A percentile compares a stretch with the other conserved stretches of the same genome.
These are phyloP conservation scores for Termitomyces sp. DNA, from an alignment of 768 basidiomycete genomes.

Conservation along the genomic window DNA sequence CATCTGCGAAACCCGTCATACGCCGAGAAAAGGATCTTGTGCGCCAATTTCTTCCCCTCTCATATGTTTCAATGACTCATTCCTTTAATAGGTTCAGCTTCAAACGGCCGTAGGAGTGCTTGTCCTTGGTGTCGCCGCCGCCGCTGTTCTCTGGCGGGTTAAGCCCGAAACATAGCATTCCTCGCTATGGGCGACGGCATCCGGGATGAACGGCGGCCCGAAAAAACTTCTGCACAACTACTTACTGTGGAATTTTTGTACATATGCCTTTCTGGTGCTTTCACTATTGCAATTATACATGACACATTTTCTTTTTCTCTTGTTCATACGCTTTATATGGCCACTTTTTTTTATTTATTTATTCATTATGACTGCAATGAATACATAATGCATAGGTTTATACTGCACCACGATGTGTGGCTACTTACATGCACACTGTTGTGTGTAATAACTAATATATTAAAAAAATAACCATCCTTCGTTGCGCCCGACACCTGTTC, in stretches of 20 bases:
- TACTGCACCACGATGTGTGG: too few species aligned
- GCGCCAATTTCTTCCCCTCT: constrained; percentile 11
- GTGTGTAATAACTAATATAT: too few species aligned
- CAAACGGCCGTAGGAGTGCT: constrained; percentile 63
- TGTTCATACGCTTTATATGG: constrained; percentile 4
- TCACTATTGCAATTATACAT: neutral
- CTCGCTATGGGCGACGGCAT: neutral
- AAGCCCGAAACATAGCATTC: constrained; percentile 34
- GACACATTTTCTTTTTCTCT: constrained; percentile 1
- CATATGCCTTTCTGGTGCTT: neutral
- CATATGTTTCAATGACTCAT: neutral
- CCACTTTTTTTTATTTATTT: constrained; percentile 3
- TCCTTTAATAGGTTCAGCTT: constrained; percentile 31
- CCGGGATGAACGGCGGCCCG: neutral
- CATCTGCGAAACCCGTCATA: constrained; percentile 1
- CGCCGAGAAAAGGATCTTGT: constrained; percentile 13
- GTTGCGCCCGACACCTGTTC: too few species aligned
- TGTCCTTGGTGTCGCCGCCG: constrained; percentile 64
- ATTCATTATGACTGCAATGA: constrained; percentile 10
- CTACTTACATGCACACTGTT: too few species aligned
- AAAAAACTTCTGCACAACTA: constrained; percentile 6
- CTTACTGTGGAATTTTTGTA: constrained; percentile 3
- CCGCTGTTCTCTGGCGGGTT: constrained; percentile 71
- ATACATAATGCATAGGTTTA: neutral
- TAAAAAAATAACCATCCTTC: too few species aligned